phyloP scores from a whole-genome alignment of 2,329 filamentous ascomycete species.

The Chaetomium sp. region DNA sequence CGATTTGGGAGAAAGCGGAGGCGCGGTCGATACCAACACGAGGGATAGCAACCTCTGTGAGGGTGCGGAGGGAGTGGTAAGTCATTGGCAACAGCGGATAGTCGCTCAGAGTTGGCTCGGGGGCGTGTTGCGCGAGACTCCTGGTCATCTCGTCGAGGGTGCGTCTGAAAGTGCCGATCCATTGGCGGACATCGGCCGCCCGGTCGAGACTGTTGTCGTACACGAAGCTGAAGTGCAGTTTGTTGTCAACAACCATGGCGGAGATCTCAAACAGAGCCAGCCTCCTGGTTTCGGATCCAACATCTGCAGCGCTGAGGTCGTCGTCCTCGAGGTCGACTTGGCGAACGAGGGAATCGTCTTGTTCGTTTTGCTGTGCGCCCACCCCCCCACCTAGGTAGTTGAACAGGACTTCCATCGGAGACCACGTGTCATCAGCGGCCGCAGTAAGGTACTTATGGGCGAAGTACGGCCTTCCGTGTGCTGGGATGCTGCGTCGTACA shows the following conservation, averaged over 20 bases:
- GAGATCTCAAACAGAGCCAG: conserved; percentile 35
- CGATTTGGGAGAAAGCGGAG: conserved; percentile 20
- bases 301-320: conserved; percentile 23
- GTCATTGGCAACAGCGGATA: conserved; percentile 33
- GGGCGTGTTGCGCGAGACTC: conserved; percentile 19
- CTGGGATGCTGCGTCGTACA: conserved; percentile 28
- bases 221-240: conserved; percentile 33
- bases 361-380: conserved; percentile 1
- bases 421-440: neutral
- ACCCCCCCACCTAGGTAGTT: conserved; percentile 34
- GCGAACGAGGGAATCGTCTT: neutral
- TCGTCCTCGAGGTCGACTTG: conserved; percentile 15
- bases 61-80: conserved; percentile 30
- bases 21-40: conserved; percentile 26
- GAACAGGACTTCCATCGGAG: conserved; percentile 34
- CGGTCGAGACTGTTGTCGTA: conserved; percentile 27
- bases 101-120: conserved; percentile 35
- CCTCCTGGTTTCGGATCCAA: conserved; percentile 31
- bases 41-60: conserved; percentile 27
- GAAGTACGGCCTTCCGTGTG: conserved; percentile 31
- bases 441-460: conserved; percentile 27
- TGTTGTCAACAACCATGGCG: conserved; percentile 29
- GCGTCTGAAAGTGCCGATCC: conserved; percentile 29
- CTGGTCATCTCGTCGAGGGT: conserved; percentile 28
- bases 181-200: conserved; percentile 22